These are phyloP conservation scores for Backusella psychrophila DNA, from an alignment of 192 early-diverging fungal species.

Conservation along the genomic window DNA sequence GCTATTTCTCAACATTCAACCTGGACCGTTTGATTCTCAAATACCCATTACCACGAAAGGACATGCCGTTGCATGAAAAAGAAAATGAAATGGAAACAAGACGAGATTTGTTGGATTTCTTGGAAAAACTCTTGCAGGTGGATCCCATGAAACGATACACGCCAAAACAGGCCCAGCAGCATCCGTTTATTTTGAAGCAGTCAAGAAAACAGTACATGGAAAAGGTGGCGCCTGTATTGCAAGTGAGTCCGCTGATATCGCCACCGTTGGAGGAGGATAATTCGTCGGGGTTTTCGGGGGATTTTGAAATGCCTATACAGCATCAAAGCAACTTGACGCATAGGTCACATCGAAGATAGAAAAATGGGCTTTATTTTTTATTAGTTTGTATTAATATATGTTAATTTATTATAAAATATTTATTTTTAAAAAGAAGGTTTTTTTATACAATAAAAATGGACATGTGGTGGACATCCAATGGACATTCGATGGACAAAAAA, in stretches of 20 bases:
- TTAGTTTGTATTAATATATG: too few species aligned
- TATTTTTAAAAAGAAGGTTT: too few species aligned
- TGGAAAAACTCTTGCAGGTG: slow-evolving; percentile 1
- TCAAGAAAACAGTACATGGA: background rate
- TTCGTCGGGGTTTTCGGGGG: background rate
- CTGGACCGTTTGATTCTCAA: slow-evolving; percentile 10
- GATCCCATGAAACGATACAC: slow-evolving; percentile 11
- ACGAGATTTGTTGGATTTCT: slow-evolving; percentile 6
- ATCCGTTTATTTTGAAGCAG: slow-evolving; percentile 4
- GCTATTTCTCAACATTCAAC: slow-evolving; percentile 14
- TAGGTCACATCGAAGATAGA: background rate
- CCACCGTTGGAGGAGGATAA: background rate
- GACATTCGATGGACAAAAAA: too few species aligned
- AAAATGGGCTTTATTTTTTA: background rate
- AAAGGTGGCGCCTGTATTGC: background rate
- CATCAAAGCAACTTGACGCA: background rate
- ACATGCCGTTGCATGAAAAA: background rate
- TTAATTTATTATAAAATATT: too few species aligned
- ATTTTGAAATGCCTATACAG: background rate
- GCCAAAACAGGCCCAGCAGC: slow-evolving; percentile 4
- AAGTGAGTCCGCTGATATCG: background rate
- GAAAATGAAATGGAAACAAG: slow-evolving; percentile 16
- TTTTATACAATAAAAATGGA: too few species aligned
- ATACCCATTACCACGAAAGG: slow-evolving; percentile 1
- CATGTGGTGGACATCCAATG: too few species aligned